These are phyloP conservation scores for Ophiocordyceps sinensis DNA, from an alignment of 2,329 filamentous ascomycete species.

Conservation along the genomic window DNA sequence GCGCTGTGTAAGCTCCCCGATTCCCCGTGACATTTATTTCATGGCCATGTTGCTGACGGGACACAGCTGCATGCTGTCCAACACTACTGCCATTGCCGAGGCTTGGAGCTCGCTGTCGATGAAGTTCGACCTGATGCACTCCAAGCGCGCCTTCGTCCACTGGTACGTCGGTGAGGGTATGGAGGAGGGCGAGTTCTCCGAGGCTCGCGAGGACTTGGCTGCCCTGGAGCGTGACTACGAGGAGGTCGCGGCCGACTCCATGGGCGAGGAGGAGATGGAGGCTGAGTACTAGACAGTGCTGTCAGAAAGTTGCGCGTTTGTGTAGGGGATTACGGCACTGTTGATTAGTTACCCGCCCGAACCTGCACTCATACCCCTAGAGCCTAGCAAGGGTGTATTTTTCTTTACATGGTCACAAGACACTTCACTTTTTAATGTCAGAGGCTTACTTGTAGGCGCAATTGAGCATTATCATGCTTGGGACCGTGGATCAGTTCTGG, in stretches of 20 bases:
- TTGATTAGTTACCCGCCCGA: slow-evolving; percentile 9
- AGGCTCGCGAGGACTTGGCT: slow-evolving; percentile 96
- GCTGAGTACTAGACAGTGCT: slow-evolving; percentile 64
- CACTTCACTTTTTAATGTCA: slow-evolving; percentile 22
- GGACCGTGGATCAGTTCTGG: too few relatives aligned
- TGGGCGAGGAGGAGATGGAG: slow-evolving; percentile 76
- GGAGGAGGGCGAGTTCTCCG: slow-evolving; percentile 99
- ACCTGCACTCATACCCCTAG: slow-evolving; percentile 13
- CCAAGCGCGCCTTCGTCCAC: slow-evolving; percentile 99
- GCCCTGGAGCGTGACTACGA: slow-evolving; percentile 97
- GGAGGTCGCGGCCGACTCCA: slow-evolving; percentile 89
- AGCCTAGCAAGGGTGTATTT: slow-evolving; percentile 17
- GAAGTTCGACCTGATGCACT: slow-evolving; percentile 99
- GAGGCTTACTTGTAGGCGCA: slow-evolving; percentile 1
- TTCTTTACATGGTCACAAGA: slow-evolving; percentile 23
- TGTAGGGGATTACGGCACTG: slow-evolving; percentile 6
- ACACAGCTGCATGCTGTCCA: slow-evolving; percentile 84
- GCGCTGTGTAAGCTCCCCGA: slow-evolving; percentile 62
- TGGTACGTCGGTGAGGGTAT: slow-evolving; percentile 99
- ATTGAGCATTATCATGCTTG: too few relatives aligned
- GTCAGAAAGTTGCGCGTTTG: slow-evolving; percentile 2
- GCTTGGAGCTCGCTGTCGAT: slow-evolving; percentile 90
- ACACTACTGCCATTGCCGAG: slow-evolving; percentile 97
- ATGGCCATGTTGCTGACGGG: slow-evolving; percentile 9
- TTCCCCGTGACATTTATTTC: not conserved